Base-by-base conservation (phyloP, 2,329 filamentous ascomycete species). In the Fusarium sublunatum region DNA sequence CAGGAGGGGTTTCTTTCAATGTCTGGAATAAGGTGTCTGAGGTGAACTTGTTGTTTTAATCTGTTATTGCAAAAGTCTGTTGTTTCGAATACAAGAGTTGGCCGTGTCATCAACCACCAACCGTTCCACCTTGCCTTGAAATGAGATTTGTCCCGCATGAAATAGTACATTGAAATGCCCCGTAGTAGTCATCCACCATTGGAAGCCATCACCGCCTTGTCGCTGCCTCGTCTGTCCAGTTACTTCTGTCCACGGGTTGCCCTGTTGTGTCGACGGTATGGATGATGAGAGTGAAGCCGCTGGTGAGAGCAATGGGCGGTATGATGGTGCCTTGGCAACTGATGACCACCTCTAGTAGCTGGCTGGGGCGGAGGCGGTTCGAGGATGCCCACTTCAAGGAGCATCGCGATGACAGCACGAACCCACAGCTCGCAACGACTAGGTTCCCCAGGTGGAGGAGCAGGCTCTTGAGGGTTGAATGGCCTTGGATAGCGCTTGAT, bases 271-370 rank as follows among this genome's bases (percentile, higher is more conserved):
- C 67, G 59, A 4, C 59, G 57, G 32, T 70, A 70, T 5, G 67
- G 65, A 39, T 70, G 64, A 34, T 68, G 48, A 2, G 56, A 59
- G 41, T 68, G 50, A 43, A 68, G 55, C 13, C 67, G 62, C 22
- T 67, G 67, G n/a, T 70, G 62, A 28, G 29, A 54, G 26, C 62
- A 63, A 31, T 68, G 50, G 7, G 55, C 54, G 9, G 64, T 70
- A 26, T 70, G 67, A 26, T 67, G 67, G 15, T 70, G 65, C 19
- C 67, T 51, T 3, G 62, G 67, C 8, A 64, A 49, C 9, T 29
- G 54, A 12, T 64, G 58, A 5, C 31, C 40, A 22, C 31, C 22
- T 15, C 35, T 13, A 15, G 34, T n/a, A 7, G 42, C 34, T 12
- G 46, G 49, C 13, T 38, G 51, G 5, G 54, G 29, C 11, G 49